These are phyloP conservation scores for Astrothelium macrocarpum DNA, from an alignment of 495 filamentous ascomycete genomes.

Conservation along the genomic window DNA sequence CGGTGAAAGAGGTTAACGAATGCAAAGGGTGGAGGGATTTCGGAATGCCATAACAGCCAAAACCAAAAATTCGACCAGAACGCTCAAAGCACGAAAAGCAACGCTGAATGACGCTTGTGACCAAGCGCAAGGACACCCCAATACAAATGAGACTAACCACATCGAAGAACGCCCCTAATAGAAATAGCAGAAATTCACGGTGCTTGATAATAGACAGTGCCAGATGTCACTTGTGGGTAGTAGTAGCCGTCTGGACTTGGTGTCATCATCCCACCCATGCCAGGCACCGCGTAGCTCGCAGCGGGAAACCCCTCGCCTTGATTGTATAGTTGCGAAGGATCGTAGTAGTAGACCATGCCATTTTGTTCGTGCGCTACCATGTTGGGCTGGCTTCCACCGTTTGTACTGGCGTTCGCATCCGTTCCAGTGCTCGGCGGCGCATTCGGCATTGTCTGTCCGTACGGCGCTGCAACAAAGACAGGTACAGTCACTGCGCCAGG, in stretches of 20 bases:
- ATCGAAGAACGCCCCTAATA: neutral
- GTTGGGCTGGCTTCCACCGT: conserved; percentile 46
- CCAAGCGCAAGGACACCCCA: neutral
- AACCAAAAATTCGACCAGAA: neutral
- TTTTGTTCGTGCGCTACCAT: conserved; percentile 86
- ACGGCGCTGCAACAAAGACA: conserved; percentile 21
- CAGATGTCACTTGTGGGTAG: conserved; percentile 8
- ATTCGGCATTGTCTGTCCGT: neutral
- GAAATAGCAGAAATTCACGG: neutral
- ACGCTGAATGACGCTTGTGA: neutral
- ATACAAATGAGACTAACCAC: neutral
- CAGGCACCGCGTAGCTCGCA: conserved; percentile 1
- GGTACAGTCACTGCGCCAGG: conserved; percentile 22
- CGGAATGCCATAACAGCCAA: neutral
- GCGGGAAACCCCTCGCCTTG: neutral
- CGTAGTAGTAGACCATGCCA: conserved; percentile 84
- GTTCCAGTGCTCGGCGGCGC: conserved; percentile 4
- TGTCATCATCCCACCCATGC: conserved; percentile 11
- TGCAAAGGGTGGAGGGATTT: neutral
- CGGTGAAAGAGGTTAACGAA: neutral
- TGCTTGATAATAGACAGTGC: conserved; percentile 7
- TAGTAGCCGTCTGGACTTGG: conserved; percentile 10
- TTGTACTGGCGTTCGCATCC: conserved; percentile 24
- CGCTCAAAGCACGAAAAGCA: conserved; percentile 6
- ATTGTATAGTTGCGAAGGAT: conserved; percentile 2